Base-by-base conservation (phyloP, 1,139 yeast genomes). In the Pichia sp. region DNA sequence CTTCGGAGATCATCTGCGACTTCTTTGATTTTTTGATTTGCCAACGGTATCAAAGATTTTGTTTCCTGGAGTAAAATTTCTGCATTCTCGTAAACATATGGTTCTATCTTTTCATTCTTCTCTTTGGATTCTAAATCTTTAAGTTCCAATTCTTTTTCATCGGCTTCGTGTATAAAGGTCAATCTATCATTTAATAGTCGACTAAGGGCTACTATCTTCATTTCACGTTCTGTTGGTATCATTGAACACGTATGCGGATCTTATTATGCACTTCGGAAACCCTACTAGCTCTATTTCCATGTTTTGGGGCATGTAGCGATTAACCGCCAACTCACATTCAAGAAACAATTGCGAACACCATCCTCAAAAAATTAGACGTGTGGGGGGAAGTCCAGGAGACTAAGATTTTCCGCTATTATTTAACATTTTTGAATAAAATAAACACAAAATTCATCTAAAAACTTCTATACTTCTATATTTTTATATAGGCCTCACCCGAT, bases 221-320 rank as follows among this genome's bases (percentile, higher is more conserved):
- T 86, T 53, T 83, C 85, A 41, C 85, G 62, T 49, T 74, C 79
- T 2, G 88, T 68, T 35, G 95, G 95, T 2, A 89, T 74, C 89
- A 85, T 87, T 6, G 8, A 16, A 25, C 14, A 11, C 18, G 22
- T 23, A 7, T 31, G 19, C 36, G 19, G 31, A 14, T 19, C 11
- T 25, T 15, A n/a, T n/a, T n/a, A n/a, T n/a, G n/a, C n/a, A n/a
- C n/a, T n/a, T n/a, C n/a, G n/a, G n/a, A n/a, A n/a, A n/a, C n/a
- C n/a, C n/a, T n/a, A n/a, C n/a, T n/a, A n/a, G n/a, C n/a, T n/a
- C n/a, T n/a, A n/a, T n/a, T n/a, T n/a, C n/a, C n/a, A n/a, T n/a
- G n/a, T n/a, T n/a, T n/a, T n/a, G n/a, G n/a, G n/a, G n/a, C n/a
- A n/a, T n/a, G n/a, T n/a, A n/a, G n/a, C n/a, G n/a, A n/a, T n/a